Conservation (phyloP, 345 rosid genomes). For the Moricandia arvensis region DNA sequence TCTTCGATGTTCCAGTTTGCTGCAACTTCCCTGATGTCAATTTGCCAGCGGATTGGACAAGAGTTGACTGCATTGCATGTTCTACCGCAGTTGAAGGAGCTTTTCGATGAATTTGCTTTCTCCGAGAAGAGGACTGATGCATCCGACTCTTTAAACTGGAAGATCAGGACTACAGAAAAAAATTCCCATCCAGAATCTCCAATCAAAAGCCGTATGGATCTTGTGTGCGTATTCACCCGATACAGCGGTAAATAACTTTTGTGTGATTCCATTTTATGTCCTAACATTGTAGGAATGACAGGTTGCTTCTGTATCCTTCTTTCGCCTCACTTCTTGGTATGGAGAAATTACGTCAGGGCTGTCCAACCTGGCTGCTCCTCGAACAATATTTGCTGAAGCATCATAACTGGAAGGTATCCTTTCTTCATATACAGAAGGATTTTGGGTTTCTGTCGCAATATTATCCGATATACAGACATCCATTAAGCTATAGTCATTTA, state of each 20-base stretch:
- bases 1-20: constrained; percentile 60
- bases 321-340: constrained; percentile 90
- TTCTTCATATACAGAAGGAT: not conserved
- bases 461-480: constrained; percentile 8
- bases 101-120: constrained; percentile 94
- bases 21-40: constrained; percentile 62
- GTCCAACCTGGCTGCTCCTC: constrained; percentile 95
- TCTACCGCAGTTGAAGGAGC: constrained; percentile 85
- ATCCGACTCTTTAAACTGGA: constrained; percentile 52
- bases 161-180: constrained; percentile 43
- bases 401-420: constrained; percentile 86
- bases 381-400: constrained; percentile 82
- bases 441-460: constrained; percentile 14
- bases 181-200: constrained; percentile 55
- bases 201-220: constrained; percentile 81
- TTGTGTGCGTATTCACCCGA: constrained; percentile 67
- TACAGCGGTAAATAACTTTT: not conserved
- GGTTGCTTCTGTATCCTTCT: constrained; percentile 90
- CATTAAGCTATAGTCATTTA: constrained; percentile 16
- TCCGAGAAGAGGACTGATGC: constrained; percentile 56
- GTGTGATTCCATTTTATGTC: constrained; percentile 14
- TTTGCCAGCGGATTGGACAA: constrained; percentile 89
- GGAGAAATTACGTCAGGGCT: constrained; percentile 87
- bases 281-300: constrained; percentile 37
- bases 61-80: constrained; percentile 83